phyloP scores from a whole-genome alignment of 2,329 filamentous ascomycete genomes.

The Rhinocladiella similis region DNA sequence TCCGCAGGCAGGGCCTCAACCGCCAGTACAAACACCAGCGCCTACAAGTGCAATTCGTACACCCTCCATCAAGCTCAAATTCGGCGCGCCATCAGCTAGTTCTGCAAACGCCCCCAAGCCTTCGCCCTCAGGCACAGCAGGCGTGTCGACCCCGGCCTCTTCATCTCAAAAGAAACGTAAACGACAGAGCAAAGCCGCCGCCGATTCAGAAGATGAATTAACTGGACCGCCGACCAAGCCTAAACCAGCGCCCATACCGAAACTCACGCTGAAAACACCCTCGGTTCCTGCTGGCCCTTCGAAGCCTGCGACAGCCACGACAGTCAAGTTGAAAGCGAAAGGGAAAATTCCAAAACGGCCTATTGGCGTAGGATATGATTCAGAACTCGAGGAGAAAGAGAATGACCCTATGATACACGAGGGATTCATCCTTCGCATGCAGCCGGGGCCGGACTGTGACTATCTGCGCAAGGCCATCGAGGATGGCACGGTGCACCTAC shows the following conservation, averaged over 20 bases:
- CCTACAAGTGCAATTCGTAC: slow-evolving; percentile 21
- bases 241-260: slow-evolving; percentile 26
- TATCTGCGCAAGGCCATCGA: slow-evolving; percentile 75
- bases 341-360: slow-evolving; percentile 61
- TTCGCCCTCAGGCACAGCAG: slow-evolving; percentile 13
- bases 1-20: slow-evolving; percentile 17
- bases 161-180: slow-evolving; percentile 33
- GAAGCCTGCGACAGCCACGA: slow-evolving; percentile 46
- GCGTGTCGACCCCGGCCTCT: slow-evolving; percentile 23
- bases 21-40: slow-evolving; percentile 20
- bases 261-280: slow-evolving; percentile 41
- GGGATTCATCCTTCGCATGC: slow-evolving; percentile 85
- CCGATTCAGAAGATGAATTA: slow-evolving; percentile 15
- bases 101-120: slow-evolving; percentile 26
- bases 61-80: slow-evolving; percentile 30
- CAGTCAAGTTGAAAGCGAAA: slow-evolving; percentile 50
- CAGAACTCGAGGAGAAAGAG: slow-evolving; percentile 89
- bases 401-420: slow-evolving; percentile 84
- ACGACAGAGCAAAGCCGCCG: slow-evolving; percentile 1
- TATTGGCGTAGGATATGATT: slow-evolving; percentile 90
- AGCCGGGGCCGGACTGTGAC: slow-evolving; percentile 80
- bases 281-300: slow-evolving; percentile 2
- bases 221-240: slow-evolving; percentile 12
- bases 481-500: slow-evolving; percentile 72
- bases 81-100: slow-evolving; percentile 10